A percentile compares a stretch with the other conserved stretches of the same genome.
Conservation (phyloP, 2,329 filamentous ascomycete genomes). For the Fusarium chuoi region DNA sequence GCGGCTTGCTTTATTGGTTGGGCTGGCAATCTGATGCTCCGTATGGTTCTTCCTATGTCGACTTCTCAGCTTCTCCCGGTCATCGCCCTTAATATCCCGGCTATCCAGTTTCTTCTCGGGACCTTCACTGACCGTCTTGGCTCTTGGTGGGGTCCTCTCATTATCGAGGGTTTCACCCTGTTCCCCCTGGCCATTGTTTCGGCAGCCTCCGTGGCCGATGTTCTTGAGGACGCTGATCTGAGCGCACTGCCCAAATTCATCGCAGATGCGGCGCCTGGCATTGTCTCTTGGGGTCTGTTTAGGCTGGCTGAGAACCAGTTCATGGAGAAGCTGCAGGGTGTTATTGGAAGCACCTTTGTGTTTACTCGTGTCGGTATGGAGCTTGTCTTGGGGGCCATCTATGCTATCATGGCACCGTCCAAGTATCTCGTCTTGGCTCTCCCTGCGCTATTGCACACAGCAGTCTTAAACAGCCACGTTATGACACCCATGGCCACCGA, state of each 20-base stretch:
- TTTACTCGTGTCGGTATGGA: conserved; percentile 80
- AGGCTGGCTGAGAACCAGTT: conserved; percentile 59
- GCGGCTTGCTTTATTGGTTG: conserved; percentile 77
- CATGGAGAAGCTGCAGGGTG: conserved; percentile 53
- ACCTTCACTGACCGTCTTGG: conserved; percentile 73
- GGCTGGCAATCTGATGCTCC: conserved; percentile 70
- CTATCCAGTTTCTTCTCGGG: conserved; percentile 77
- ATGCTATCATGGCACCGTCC: conserved; percentile 74
- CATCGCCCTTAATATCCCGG: conserved; percentile 79
- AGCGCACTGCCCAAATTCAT: conserved; percentile 65
- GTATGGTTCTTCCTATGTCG: conserved; percentile 57
- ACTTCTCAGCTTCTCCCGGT: conserved; percentile 71
- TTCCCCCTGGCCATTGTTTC: conserved; percentile 75
- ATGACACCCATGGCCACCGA: conserved; percentile 68
- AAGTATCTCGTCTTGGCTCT: conserved; percentile 73
- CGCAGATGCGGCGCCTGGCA: conserved; percentile 71
- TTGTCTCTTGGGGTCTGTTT: conserved; percentile 74
- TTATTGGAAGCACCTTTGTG: conserved; percentile 70
- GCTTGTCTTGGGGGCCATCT: conserved; percentile 71
- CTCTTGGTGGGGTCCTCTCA: conserved; percentile 75
- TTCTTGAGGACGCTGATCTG: conserved; percentile 71
- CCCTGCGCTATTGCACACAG: conserved; percentile 78
- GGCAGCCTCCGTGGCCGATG: conserved; percentile 69
- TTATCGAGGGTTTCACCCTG: conserved; percentile 79
- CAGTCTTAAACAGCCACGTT: conserved; percentile 79